These are phyloP conservation scores for Fonsecaea multimorphosa DNA, from an alignment of 2,329 filamentous ascomycete species.

Conservation along the genomic window DNA sequence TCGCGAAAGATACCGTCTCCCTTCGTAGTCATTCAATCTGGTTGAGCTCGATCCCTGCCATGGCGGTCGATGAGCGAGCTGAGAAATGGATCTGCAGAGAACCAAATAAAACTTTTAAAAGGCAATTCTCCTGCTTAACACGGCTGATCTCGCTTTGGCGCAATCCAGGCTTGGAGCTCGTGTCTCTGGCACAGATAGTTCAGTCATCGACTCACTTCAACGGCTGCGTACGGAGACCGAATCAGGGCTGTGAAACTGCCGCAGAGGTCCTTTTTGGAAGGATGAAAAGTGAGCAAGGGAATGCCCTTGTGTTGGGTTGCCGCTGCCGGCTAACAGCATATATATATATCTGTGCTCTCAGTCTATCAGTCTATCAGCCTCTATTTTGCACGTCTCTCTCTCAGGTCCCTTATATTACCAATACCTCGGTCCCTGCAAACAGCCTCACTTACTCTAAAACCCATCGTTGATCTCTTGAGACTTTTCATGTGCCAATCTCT, in stretches of 20 bases:
- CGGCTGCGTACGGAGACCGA: not conserved
- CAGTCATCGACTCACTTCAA: not conserved
- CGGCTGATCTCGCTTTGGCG: conserved; percentile 6
- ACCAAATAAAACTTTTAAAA: conserved; percentile 13
- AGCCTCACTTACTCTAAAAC: conserved; percentile 38
- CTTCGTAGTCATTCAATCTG: conserved; percentile 4
- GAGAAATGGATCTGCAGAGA: conserved; percentile 10
- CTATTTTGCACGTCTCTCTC: not conserved
- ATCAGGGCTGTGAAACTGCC: not conserved
- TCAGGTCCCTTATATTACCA: conserved; percentile 50
- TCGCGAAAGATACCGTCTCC: conserved; percentile 3
- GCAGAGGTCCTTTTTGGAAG: not conserved
- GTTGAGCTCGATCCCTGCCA: conserved; percentile 12
- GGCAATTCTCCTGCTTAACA: conserved; percentile 13
- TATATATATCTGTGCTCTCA: not conserved
- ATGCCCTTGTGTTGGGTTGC: not conserved
- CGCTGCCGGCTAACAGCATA: not conserved
- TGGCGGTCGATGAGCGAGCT: conserved; percentile 16
- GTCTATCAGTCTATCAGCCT: conserved; percentile 6
- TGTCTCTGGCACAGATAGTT: not conserved
- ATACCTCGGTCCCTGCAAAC: not conserved
- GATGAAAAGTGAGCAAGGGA: conserved; percentile 3
- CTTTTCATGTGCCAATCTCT: conserved; percentile 58
- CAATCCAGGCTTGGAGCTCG: not conserved
- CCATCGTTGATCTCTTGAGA: conserved; percentile 57